Conservation (phyloP, 2,329 filamentous ascomycete species). For the Colletotrichum sidae region DNA sequence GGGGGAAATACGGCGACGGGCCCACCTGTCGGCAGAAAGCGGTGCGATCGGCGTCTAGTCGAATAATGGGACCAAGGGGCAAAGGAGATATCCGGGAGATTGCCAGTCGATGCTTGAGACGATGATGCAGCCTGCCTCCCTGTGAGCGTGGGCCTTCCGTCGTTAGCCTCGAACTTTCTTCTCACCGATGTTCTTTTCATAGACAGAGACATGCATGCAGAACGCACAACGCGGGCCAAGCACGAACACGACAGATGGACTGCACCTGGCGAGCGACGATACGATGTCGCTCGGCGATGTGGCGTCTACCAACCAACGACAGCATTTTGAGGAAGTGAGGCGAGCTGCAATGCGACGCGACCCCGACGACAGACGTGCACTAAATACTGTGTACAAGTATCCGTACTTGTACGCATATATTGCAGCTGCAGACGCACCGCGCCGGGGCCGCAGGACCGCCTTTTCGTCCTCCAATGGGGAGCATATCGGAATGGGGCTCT, state of each 20-base stretch:
- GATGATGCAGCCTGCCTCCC: constrained; percentile 12
- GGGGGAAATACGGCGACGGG: constrained; percentile 9
- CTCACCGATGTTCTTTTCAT: constrained; percentile 25
- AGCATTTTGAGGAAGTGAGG: constrained; percentile 16
- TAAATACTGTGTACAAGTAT: too few relatives aligned
- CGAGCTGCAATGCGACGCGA: constrained; percentile 33
- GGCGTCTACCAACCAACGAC: constrained; percentile 5
- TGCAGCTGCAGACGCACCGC: constrained; percentile 19
- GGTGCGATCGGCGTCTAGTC: constrained; percentile 11
- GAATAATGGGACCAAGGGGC: background rate
- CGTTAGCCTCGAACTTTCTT: constrained; percentile 12
- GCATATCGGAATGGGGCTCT: constrained; percentile 24
- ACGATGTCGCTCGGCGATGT: constrained; percentile 11
- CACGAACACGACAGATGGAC: constrained; percentile 8
- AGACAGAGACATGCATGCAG: constrained; percentile 12
- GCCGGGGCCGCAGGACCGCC: constrained; percentile 10
- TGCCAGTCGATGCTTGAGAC: constrained; percentile 16
- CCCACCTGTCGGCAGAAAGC: constrained; percentile 17
- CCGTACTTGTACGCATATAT: background rate
- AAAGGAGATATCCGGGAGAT: constrained; percentile 9
- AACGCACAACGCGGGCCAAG: constrained; percentile 5
- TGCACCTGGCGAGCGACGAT: background rate
- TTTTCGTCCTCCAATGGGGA: constrained; percentile 11
- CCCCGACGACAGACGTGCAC: constrained; percentile 1
- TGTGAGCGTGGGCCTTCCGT: constrained; percentile 5